phyloP scores from a whole-genome alignment of 2,329 filamentous ascomycete species.

The Nemania abortiva region DNA sequence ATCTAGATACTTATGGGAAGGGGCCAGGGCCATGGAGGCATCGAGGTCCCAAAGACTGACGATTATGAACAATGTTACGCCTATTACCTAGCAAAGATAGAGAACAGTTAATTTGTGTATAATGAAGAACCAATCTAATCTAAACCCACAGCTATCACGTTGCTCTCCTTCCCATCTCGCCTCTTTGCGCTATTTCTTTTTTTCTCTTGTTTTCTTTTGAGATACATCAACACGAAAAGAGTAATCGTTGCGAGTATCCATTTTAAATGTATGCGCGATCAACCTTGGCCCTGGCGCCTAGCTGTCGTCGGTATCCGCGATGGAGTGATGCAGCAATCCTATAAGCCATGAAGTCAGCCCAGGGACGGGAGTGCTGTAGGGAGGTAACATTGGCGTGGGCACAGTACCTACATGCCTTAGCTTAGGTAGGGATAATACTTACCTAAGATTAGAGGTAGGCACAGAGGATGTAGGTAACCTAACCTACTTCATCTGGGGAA shows the following conservation, averaged over 20 bases:
- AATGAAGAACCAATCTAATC: background rate
- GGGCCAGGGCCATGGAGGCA: background rate
- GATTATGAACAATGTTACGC: slow-evolving; percentile 23
- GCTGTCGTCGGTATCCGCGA: slow-evolving; percentile 1
- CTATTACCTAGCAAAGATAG: slow-evolving; percentile 12
- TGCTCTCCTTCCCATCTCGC: background rate
- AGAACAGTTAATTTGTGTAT: slow-evolving; percentile 25
- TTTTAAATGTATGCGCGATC: background rate
- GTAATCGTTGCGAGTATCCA: slow-evolving; percentile 15
- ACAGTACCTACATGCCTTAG: background rate
- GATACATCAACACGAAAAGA: background rate
- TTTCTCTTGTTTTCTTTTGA: background rate
- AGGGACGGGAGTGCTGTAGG: background rate
- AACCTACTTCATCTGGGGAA: slow-evolving; percentile 16
- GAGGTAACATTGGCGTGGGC: background rate
- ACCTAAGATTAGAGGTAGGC: too few relatives aligned
- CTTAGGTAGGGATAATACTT: background rate
- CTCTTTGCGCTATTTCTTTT: background rate
- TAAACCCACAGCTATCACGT: background rate
- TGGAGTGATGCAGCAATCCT: background rate
- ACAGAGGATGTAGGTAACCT: background rate
- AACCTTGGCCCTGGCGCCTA: slow-evolving; percentile 15
- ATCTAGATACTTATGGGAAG: slow-evolving; percentile 9
- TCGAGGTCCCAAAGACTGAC: slow-evolving; percentile 5
- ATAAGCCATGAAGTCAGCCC: slow-evolving; percentile 13